Evolutionary conservation across 192 early-diverging fungal genomes (phyloP), one percentile per base, ranked within the genome.

Genomic region (Coemansia sp.): DNA sequence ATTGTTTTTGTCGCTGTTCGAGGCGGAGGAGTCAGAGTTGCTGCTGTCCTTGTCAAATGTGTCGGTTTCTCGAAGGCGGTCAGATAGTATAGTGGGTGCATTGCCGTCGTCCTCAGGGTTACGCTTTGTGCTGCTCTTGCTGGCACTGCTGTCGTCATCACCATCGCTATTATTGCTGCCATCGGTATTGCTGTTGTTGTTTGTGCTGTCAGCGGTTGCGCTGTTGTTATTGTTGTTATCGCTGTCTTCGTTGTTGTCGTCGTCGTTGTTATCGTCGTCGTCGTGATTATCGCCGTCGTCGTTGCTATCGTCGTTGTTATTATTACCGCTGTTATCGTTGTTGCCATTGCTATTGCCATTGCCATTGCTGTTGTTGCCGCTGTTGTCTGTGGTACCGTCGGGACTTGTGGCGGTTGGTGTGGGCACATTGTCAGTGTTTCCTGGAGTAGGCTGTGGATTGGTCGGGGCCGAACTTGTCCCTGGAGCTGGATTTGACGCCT

Each of bases 81-180:
- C 54, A 22, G 54, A 55, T 6, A 55, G 23, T 11, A 26, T 20
- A 9, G 54, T 16, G 3, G 26, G 26, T 5, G 54, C 54, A 18
- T 49, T 20, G 48, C 48, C 48, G 8, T 49, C 51, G 12, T 53
- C 51, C 51, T 53, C 51, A 12, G 20, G 23, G 51, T 53, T 27
- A 4, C 51, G 23, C 10, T 23, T 19, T 19, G 22, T 53, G 23
- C 8, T 57, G 1, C 19, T 56, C 11, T 18, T 23, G 24, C 19
- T 27, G 23, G 24, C 22, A 18, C 58, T 26, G 54, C 32, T 18
- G 13, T 32, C 55, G 18, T 6, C 10, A 37, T 39, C 11, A 18
- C 12, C 20, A 27, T 26, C 9, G 47, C 18, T 62, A 23, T 11
- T 16, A n/a, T 35, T 35, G 41, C 57, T 37, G 24, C 3, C 13